Base-by-base conservation (phyloP, 164 flowering plant species). In the Nymphaea colorata region DNA sequence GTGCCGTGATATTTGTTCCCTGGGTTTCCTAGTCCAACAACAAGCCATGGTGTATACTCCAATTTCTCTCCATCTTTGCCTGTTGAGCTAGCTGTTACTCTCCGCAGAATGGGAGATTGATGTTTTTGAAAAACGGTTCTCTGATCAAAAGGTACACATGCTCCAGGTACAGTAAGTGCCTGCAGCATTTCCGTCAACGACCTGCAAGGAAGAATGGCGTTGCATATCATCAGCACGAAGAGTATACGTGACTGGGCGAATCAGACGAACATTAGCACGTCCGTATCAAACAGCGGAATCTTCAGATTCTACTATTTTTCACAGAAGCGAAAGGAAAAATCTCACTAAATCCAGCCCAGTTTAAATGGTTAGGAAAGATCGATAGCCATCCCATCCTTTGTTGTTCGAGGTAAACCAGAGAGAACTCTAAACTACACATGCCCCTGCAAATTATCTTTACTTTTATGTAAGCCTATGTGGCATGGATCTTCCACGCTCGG, bases 1-100 rank as follows among this genome's bases (percentile, higher is more conserved):
- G 96, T 90, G 61, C 96, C 98, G 64, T 88, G 92, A 75, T 90
- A 91, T 82, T 90, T 91, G 70, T 84, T 88, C 66, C 98, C 96
- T 53, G 99, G 99, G 69, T 94, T 90, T 12, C 98, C 98, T 76
- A 94, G 73, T 60, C 99, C 99, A 69, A 84, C 96, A 80, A 91
- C 79, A 51, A 94, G 77, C 99, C 99, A 94, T 6, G 99, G 98
- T 41, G 97, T 91, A 69, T 86, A 91, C 82, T 94, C 97, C 70
- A 79, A 73, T 79, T 83, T 83, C 63, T 65, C 74, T 55, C 82
- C 86, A 76, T 81, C 81, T 12, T 77, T 62, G 42, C 79, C 79
- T 3, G 83, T 69, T 59, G 75, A 66, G 15, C 90, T 83, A 43
- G 90, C 87, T 44, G 81, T 78, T 12, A 84, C 74, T 4, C 71